Evolutionary conservation across 495 filamentous ascomycete species (phyloP).

Genomic region (Cladorrhinum samala): DNA sequence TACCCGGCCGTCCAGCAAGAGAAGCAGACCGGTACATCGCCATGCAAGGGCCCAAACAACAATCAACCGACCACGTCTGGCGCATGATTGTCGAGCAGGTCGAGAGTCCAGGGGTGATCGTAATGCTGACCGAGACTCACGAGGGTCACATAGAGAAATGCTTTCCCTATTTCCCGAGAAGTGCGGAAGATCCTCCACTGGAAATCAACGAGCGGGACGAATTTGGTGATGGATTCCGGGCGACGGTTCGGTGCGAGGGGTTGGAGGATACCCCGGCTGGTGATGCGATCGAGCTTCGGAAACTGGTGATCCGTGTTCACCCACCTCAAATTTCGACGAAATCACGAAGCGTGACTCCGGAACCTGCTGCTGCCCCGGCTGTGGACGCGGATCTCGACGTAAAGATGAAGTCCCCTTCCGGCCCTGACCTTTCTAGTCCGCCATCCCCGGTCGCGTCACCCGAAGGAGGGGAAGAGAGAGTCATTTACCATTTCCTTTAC

Average conservation of each 20-base stretch:
- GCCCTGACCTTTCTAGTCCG: not conserved
- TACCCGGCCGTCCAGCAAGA: conserved; percentile 28
- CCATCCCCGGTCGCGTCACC: not conserved
- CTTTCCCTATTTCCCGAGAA: conserved; percentile 77
- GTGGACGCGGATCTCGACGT: conserved; percentile 12
- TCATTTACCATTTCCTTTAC: conserved; percentile 86
- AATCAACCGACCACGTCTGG: conserved; percentile 74
- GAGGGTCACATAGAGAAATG: conserved; percentile 85
- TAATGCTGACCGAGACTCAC: conserved; percentile 92
- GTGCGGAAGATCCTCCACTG: conserved; percentile 45
- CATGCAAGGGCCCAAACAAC: conserved; percentile 74
- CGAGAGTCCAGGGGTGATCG: conserved; percentile 70
- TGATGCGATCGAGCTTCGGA: conserved; percentile 50
- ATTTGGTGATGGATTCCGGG: conserved; percentile 57
- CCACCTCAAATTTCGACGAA: not conserved
- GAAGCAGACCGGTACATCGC: conserved; percentile 47
- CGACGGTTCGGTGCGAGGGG: conserved; percentile 45
- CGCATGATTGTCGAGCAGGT: conserved; percentile 92
- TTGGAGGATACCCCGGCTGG: conserved; percentile 40
- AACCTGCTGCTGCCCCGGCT: not conserved
- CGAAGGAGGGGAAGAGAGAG: conserved; percentile 48
- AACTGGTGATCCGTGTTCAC: conserved; percentile 43
- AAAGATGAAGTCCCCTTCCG: conserved; percentile 16
- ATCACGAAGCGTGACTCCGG: not conserved
- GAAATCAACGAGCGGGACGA: conserved; percentile 54